Evolutionary conservation across 1,139 yeast species (phyloP), one percentile per base, ranked within the genome.

Genomic region (Lodderomyces oxycetoniae): DNA sequence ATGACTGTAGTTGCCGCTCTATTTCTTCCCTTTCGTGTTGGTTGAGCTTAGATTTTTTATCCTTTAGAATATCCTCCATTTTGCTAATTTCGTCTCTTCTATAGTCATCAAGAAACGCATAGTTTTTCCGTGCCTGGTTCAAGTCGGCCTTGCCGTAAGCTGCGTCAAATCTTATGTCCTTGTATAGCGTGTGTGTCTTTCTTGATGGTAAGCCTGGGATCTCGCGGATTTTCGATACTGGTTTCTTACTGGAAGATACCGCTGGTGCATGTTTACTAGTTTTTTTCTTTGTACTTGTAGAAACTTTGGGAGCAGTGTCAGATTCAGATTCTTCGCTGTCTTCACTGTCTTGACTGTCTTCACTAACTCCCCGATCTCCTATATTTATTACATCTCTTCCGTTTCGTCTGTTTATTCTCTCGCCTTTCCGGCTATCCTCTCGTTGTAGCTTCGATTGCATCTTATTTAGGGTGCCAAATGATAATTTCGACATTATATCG

Each of bases 81-180:
- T 80, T 76, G 4, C 63, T 47, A 30, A 85, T 71, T 53, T 91
- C 98, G 11, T 67, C 58, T 44, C 79, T 71, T 49, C 97, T 71
- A 55, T 89, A 89, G 29, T 84, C 89, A 57, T 89, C 95, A 41
- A 91, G 61, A 50, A 91, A 91, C 28, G 78, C 75, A 61, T 91
- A 91, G 51, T 89, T 79, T 49, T 77, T 75, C 37, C 96, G 68
- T 22, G 81, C 74, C 39, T 69, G 68, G 22, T 66, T 62, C 38
- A 76, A 60, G 51, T 88, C 91, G 0, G 94, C 85, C 48, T 78
- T 82, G 38, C 97, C 97, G 44, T 79, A 77, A 0, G 95, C 88
- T 1, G 93, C 74, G 57, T 89, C 96, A 55, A 91, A 91, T 46
- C 98, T 70, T 22, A 93, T 79, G 61, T 91, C 98, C 34, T 77